phyloP scores from a whole-genome alignment of 2,329 filamentous ascomycete genomes.

The Alternaria incomplexa region DNA sequence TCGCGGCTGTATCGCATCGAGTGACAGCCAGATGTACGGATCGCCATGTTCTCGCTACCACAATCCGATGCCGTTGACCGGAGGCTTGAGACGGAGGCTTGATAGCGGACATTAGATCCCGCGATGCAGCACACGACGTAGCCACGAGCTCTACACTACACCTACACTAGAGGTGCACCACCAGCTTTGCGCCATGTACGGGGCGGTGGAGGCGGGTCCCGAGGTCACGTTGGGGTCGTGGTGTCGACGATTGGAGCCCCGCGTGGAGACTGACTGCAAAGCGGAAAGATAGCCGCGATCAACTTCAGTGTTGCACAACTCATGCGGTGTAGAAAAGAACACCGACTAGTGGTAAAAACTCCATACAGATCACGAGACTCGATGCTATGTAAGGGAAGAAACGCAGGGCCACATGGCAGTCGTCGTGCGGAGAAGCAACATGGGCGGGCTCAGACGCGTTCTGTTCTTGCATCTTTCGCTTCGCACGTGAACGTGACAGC shows the following conservation, averaged over 20 bases:
- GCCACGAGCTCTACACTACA: not conserved
- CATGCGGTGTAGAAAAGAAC: not conserved
- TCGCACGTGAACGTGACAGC: not conserved
- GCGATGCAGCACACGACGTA: not conserved
- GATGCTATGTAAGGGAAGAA: not conserved
- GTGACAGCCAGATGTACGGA: not conserved
- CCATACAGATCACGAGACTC: not conserved
- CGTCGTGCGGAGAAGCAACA: not conserved
- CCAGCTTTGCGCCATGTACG: not conserved
- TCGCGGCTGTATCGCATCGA: not conserved
- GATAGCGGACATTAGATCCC: not conserved
- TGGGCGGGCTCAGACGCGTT: not conserved
- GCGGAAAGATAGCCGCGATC: slow-evolving; percentile 9
- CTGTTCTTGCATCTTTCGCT: not conserved
- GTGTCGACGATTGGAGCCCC: slow-evolving; percentile 9
- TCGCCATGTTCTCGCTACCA: not conserved
- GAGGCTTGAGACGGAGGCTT: not conserved
- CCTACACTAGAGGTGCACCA: not conserved
- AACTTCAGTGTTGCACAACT: not conserved
- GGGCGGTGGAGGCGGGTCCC: slow-evolving; percentile 4
- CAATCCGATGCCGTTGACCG: not conserved
- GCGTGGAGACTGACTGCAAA: slow-evolving; percentile 1
- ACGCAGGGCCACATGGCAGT: not conserved
- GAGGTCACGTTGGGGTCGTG: slow-evolving; percentile 1
- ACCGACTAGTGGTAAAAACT: not conserved